Conservation (phyloP, 305 asterid species). For the Petunia hybrid region DNA sequence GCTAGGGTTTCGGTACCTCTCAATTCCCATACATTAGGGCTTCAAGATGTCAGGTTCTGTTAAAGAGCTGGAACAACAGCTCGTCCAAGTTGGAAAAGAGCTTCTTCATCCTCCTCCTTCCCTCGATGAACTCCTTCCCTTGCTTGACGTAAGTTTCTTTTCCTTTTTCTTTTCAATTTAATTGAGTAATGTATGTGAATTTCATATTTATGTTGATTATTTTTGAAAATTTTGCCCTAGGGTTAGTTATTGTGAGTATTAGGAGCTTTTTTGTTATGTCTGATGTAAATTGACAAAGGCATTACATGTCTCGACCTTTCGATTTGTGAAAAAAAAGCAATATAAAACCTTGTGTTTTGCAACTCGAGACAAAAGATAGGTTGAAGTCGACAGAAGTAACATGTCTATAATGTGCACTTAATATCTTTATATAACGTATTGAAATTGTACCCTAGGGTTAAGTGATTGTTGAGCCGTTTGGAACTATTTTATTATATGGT, state of each 20-base stretch:
- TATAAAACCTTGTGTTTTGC: neutral
- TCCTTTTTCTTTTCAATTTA: neutral
- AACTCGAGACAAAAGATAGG: neutral
- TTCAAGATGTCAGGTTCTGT: slow-evolving; percentile 8
- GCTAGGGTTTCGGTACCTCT: neutral
- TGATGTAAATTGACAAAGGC: no score
- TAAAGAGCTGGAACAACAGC: neutral
- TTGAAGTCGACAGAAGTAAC: neutral
- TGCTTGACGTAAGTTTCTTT: slow-evolving; percentile 76
- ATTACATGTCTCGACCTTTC: no score
- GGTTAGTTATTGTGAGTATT: no score
- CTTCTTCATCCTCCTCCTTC: slow-evolving; percentile 68
- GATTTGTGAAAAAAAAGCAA: neutral
- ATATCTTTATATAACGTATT: no score
- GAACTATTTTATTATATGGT: no score
- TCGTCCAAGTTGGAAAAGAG: slow-evolving; percentile 57
- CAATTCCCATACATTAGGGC: neutral
- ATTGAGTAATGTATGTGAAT: no score
- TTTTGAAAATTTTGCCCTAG: no score
- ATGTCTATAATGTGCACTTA: neutral
- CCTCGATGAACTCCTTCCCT: slow-evolving; percentile 58
- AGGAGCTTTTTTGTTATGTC: no score
- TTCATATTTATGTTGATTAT: no score
- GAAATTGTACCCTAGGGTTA: no score
- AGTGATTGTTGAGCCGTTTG: no score